Base-by-base conservation (phyloP, 2,329 filamentous ascomycete species). In the Botrytis pseudocinerea region DNA sequence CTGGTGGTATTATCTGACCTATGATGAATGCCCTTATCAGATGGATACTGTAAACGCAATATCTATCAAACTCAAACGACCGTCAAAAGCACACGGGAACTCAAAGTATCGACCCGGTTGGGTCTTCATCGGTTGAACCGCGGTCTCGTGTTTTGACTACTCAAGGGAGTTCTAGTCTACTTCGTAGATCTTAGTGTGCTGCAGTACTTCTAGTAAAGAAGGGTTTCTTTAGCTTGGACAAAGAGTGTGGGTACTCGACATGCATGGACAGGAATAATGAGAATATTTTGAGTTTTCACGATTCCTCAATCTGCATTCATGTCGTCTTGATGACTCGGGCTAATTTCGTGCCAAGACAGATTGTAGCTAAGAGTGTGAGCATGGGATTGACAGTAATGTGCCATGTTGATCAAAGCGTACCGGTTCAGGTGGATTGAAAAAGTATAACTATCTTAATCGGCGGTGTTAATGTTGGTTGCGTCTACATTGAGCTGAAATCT, bases 31-130 rank as follows among this genome's bases (percentile, higher is more conserved):
- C 4, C 35, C 35, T 35, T 35, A 35, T 35, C 35, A 61, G 22
- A 61, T 16, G 25, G 60, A 62, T 42, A 42, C 60, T 65, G 32
- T 48, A 38, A 16, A 38, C 51, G 22, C 20, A 35, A 51, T 38
- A 66, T 54, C 64, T 54, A 54, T 65, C 63, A 51, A 54, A 54
- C 35, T 65, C 63, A 51, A 54, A 54, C 35, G 10, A 28, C 6
- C 4, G 51, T 28, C 46, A 28, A 54, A 38, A 22, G 46, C 46
- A 48, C 35, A 28, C 20, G 4, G 64, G 22, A 40, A 16, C 28
- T 38, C 46, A 40, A 51, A n/a, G 44, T 6, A n/a, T 16, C 44
- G 38, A n/a, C 32, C 32, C 9, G n/a, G 35, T 38, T 68, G 32
- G 48, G n/a, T 28, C 16, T 66, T 68, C 16, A 66, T 54, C 48